Evolutionary conservation across 768 basidiomycete species (phyloP), one percentile per base, ranked within the genome.

Genomic region (Sporobolomyces roseus): DNA sequence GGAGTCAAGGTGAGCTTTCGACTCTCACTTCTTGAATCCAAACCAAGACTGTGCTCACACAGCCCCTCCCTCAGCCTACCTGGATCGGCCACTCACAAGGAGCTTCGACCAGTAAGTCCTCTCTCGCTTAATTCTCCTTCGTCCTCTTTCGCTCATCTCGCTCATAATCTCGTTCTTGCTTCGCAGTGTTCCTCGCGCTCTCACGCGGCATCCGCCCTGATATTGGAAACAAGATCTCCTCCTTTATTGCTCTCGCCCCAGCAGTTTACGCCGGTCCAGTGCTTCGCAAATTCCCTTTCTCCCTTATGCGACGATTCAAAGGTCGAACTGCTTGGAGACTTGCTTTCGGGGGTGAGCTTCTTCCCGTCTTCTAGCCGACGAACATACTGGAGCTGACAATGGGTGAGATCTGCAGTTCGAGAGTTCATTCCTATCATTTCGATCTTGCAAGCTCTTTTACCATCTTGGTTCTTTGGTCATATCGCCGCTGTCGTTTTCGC

Each of bases 31-130:
- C 16, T 46, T 25, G 30, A 14, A 58, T 53, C 13, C 17, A 9
- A 41, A 41, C 38, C 38, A 41, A 9, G 38, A 9, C 38, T 9
- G 38, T 9, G 38, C 9, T 17, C 17, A 9, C 9, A 9, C 38
- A 17, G 9, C 38, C 10, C 17, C 38, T 41, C 38, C 38, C 23
- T 46, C 61, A 80, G 80, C 80, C 81, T 62, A 81, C 77, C 13
- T 81, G 81, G 70, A 80, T 82, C 52, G 82, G 81, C 17, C 82
- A 82, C 64, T 81, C 80, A 7, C 82, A 82, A 75, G 81, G 82
- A 17, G 51, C 61, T 7, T 58, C 61, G 4, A 67, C 65, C 14
- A 70, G 68, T 70, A 19, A 38, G 63, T 61, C 41, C 35, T 27
- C n/a, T 19, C 16, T 32, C 30, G 45, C 12, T 13, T 21, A 13